A percentile compares a stretch with the other conserved stretches of the same genome.
phyloP scores from a whole-genome alignment of 139 green algal species.

The Chlamydomonas sp. region DNA sequence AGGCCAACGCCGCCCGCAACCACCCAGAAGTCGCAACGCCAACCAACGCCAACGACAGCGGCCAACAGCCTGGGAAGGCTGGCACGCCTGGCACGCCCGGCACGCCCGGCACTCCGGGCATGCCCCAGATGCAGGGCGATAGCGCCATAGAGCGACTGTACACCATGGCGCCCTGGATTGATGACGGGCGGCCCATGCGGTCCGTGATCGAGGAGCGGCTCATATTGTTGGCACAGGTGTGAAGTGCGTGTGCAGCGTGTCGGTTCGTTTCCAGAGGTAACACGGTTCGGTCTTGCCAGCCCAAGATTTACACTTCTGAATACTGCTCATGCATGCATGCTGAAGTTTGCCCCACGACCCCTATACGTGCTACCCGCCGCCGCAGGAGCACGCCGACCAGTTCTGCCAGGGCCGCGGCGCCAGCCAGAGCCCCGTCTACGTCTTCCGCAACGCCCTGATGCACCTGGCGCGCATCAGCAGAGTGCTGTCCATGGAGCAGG shows the following conservation, averaged over 20 bases:
- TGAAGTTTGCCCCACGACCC: too few relatives aligned
- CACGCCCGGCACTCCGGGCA: background rate
- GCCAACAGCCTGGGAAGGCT: too few relatives aligned
- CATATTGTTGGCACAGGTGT: conserved; percentile 7
- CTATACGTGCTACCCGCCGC: too few relatives aligned
- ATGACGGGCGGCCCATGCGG: conserved; percentile 20
- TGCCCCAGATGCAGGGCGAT: conserved; percentile 3
- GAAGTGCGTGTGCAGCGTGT: too few relatives aligned
- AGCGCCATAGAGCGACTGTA: conserved; percentile 16
- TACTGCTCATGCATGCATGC: too few relatives aligned
- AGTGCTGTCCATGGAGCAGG: conserved; percentile 56
- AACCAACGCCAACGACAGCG: too few relatives aligned
- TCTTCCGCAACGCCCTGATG: conserved; percentile 36
- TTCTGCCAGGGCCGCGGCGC: background rate
- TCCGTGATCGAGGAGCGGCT: conserved; percentile 28
- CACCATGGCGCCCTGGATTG: conserved; percentile 2
- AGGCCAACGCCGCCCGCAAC: too few relatives aligned
- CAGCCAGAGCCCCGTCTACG: conserved; percentile 9
- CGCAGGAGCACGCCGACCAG: conserved; percentile 34
- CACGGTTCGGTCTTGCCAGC: too few relatives aligned
- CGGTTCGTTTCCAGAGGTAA: too few relatives aligned
- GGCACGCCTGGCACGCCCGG: background rate
- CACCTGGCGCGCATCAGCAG: conserved; percentile 46
- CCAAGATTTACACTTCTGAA: too few relatives aligned
- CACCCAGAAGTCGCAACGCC: too few relatives aligned